Percentiles rank a stretch among this genome's conserved stretches.
phyloP scores from a whole-genome alignment of 1,139 yeast genomes.

The Hemisphaericaspora lyxosophila region DNA sequence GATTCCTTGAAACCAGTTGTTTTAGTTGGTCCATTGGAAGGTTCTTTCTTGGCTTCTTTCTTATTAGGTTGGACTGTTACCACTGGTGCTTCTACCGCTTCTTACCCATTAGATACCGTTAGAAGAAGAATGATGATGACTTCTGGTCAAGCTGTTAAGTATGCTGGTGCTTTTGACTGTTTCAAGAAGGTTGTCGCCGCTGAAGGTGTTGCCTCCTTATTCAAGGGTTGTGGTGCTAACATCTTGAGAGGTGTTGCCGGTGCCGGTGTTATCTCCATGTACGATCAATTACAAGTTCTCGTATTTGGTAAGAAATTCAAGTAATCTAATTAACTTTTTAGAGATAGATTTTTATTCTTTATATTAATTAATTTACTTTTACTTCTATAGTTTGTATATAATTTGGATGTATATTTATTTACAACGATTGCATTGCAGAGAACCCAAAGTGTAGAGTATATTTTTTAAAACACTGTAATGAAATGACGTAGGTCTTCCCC shows the following conservation, averaged over 20 bases:
- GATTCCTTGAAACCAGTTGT: slow-evolving; percentile 56
- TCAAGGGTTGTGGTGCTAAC: slow-evolving; percentile 59
- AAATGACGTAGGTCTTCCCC: no score
- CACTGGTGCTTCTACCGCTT: slow-evolving; percentile 55
- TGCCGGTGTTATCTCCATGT: slow-evolving; percentile 56
- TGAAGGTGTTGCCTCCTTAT: slow-evolving; percentile 51
- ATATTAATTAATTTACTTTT: slow-evolving; percentile 1
- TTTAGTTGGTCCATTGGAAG: slow-evolving; percentile 55
- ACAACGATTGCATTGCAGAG: slow-evolving; percentile 2
- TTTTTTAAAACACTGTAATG: no score
- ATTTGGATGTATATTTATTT: slow-evolving; percentile 5
- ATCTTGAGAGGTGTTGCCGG: slow-evolving; percentile 60
- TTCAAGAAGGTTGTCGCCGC: slow-evolving; percentile 51
- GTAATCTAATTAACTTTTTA: slow-evolving; percentile 18
- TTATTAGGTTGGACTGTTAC: slow-evolving; percentile 57
- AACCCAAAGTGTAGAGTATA: no score
- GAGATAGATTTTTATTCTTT: slow-evolving; percentile 6
- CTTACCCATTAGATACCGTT: slow-evolving; percentile 56
- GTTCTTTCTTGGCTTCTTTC: slow-evolving; percentile 56
- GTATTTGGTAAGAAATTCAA: slow-evolving; percentile 51
- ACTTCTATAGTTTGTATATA: slow-evolving; percentile 6
- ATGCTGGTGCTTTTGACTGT: slow-evolving; percentile 53
- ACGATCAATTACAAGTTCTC: slow-evolving; percentile 54
- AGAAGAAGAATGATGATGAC: slow-evolving; percentile 62
- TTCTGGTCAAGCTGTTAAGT: slow-evolving; percentile 56